These are phyloP conservation scores for Candida gigantensis DNA, from an alignment of 1,139 yeast species.

Conservation along the genomic window DNA sequence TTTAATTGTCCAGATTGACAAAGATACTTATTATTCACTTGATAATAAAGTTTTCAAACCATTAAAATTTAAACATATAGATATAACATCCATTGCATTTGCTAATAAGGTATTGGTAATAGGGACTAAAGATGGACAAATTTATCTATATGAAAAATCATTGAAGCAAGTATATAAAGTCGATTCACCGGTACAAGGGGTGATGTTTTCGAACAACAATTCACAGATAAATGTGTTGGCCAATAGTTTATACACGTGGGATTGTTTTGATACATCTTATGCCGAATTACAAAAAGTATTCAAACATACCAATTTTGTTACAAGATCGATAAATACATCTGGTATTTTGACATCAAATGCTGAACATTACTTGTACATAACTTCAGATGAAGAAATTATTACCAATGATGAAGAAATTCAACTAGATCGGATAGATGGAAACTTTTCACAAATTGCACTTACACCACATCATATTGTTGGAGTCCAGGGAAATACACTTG, in stretches of 20 bases:
- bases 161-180: constrained; percentile 30
- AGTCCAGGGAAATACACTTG: constrained; percentile 18
- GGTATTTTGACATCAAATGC: constrained; percentile 7
- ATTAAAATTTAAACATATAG: constrained; percentile 32
- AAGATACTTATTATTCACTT: constrained; percentile 28
- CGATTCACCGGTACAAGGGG: constrained; percentile 18
- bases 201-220: constrained; percentile 25
- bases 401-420: constrained; percentile 32
- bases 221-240: constrained; percentile 26
- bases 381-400: constrained; percentile 19
- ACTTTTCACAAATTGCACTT: constrained; percentile 16
- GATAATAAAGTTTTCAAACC: constrained; percentile 34
- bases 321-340: constrained; percentile 3
- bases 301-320: constrained; percentile 22
- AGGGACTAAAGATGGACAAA: constrained; percentile 30
- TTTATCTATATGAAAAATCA: constrained; percentile 37
- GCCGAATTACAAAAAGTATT: constrained; percentile 32
- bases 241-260: constrained; percentile 31
- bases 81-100: constrained; percentile 29
- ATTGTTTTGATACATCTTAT: constrained; percentile 33
- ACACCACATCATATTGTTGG: constrained; percentile 30
- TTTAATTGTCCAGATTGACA: constrained; percentile 31
- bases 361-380: constrained; percentile 9
- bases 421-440: constrained; percentile 12
- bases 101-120: constrained; percentile 26